Percentiles rank a stretch among this genome's conserved stretches.
These are phyloP conservation scores for Ligustrum vulgare DNA, from an alignment of 257 asterid species.

Conservation along the genomic window DNA sequence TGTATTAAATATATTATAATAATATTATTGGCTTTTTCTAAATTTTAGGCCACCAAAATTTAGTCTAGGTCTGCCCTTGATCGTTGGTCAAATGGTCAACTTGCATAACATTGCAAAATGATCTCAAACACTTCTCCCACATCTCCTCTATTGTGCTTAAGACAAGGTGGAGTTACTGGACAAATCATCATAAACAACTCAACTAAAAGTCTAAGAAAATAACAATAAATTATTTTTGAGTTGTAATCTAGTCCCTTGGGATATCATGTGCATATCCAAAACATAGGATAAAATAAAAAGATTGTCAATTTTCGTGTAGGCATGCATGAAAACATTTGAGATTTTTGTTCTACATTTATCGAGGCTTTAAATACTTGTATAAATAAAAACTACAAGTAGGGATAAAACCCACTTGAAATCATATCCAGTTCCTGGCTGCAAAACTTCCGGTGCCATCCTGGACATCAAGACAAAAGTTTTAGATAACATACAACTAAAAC, in stretches of 20 bases:
- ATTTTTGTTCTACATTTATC: slow-evolving; percentile 20
- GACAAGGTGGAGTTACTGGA: slow-evolving; percentile 11
- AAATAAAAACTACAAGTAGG: slow-evolving; percentile 16
- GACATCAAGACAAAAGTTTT: slow-evolving; percentile 15
- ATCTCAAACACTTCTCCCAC: neutral
- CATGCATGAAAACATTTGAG: slow-evolving; percentile 23
- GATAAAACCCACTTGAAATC: slow-evolving; percentile 83
- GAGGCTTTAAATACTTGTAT: slow-evolving; percentile 21
- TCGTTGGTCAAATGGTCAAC: slow-evolving; percentile 5
- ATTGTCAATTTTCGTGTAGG: slow-evolving; percentile 15
- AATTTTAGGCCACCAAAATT: neutral
- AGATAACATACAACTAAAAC: neutral
- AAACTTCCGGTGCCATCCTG: slow-evolving; percentile 99
- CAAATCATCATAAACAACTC: slow-evolving; percentile 4
- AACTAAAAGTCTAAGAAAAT: slow-evolving; percentile 9
- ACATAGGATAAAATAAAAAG: slow-evolving; percentile 3
- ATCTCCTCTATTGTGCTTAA: neutral
- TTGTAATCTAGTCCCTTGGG: slow-evolving; percentile 1
- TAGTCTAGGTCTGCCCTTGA: neutral
- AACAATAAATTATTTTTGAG: neutral
- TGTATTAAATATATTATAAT: neutral
- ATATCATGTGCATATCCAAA: slow-evolving; percentile 10
- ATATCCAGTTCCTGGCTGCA: slow-evolving; percentile 99
- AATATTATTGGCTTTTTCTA: neutral
- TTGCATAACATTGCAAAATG: slow-evolving; percentile 6